Evolutionary conservation across 2,329 filamentous ascomycete species (phyloP).

Genomic region (Paraphoma sp.): DNA sequence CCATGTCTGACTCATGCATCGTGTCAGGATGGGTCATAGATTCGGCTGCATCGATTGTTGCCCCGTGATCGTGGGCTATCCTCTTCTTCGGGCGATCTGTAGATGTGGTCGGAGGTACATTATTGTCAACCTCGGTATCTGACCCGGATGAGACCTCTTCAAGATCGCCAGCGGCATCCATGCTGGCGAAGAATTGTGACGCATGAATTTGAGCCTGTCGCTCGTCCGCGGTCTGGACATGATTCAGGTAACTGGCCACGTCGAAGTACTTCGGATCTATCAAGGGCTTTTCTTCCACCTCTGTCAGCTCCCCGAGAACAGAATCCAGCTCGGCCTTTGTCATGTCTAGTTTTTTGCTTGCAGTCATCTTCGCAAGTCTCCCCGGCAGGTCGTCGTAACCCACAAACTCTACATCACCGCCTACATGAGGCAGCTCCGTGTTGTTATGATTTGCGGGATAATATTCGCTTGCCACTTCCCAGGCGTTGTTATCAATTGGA

Average conservation of each 20-base stretch:
- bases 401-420: not conserved
- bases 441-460: not conserved
- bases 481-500: not conserved
- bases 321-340: not conserved
- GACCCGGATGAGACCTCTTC: too few species aligned
- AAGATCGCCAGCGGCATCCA: too few species aligned
- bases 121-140: too few species aligned
- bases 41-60: too few species aligned
- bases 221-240: not conserved
- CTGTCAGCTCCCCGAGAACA: not conserved
- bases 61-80: too few species aligned
- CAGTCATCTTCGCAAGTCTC: not conserved
- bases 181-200: not conserved
- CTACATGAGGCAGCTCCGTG: not conserved
- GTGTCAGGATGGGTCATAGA: too few species aligned
- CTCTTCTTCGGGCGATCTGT: too few species aligned
- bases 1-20: too few species aligned
- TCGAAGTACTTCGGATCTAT: slow-evolving; percentile 9
- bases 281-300: not conserved
- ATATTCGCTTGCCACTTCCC: not conserved
- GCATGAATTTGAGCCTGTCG: not conserved
- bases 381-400: not conserved
- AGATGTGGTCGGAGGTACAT: too few species aligned
- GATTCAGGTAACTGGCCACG: slow-evolving; percentile 3
- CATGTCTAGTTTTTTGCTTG: not conserved